Base-by-base conservation (phyloP, 2,329 filamentous ascomycete species). In the Grosmannia serpens region DNA sequence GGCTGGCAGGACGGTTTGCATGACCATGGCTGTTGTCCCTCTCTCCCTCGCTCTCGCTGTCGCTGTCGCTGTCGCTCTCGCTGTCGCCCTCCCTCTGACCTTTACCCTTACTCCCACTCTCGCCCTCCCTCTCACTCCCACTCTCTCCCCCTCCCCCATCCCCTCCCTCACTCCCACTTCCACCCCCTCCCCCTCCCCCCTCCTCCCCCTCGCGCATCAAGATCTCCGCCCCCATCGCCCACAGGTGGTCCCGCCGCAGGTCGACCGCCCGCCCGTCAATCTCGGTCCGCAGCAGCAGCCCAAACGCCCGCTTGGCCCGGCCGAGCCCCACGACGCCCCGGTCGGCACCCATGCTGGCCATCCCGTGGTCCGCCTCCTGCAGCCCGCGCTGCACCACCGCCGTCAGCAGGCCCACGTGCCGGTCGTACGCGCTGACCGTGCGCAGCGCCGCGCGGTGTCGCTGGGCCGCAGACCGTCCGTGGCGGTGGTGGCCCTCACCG, bases 151-250 rank as follows among this genome's bases (percentile, higher is more conserved):
- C 9, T 63, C 24, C 38, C 27, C 17, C 55, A 59, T 49, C 13
- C 17, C 49, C 31, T n/a, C 46, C 46, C 26, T 38, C 53, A 57
- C 26, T n/a, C 6, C 24, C 46, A 2, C 11, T 22, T 9, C 50
- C 54, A 54, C 51, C 15, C 27, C 50, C 22, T 33, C 57, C 22
- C 69, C 67, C 60, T 78, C 74, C 8, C 76, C 77, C 31, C 22
- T 69, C 67, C 60, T 78, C 74, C 8, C 76, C 77, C 31, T 77
- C 73, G 20, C 87, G 81, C 73, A 95, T 83, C 58, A 96, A 73
- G 24, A 96, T 82, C 71, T 96, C 91, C 2, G 89, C 89, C 0
- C 89, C 91, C 51, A 96, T 79, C 17, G 86, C 86, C 92, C 91
- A 96, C 63, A 87, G 79, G 41, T 83, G 80, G 65, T 85, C 79